A percentile compares a stretch with the other conserved stretches of the same genome.
phyloP scores from a whole-genome alignment of 2,329 filamentous ascomycete species.

The Calonectria hawksworthii region DNA sequence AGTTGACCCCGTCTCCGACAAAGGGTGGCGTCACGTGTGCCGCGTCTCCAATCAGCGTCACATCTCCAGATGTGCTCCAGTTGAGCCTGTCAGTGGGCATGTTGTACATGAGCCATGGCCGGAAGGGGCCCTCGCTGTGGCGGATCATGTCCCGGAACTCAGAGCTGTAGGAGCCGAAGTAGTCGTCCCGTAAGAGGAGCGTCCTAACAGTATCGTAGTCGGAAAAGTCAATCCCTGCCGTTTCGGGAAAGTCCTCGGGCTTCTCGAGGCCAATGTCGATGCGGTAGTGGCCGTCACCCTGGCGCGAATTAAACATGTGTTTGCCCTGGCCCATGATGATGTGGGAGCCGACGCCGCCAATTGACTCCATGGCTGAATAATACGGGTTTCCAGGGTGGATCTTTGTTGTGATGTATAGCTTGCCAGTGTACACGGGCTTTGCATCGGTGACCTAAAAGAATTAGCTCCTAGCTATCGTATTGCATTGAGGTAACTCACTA shows the following conservation, averaged over 20 bases:
- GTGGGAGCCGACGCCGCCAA: not conserved
- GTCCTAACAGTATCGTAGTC: not conserved
- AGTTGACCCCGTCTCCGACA: not conserved
- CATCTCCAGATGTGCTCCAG: not conserved
- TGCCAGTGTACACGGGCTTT: not conserved
- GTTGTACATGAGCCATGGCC: not conserved
- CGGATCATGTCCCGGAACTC: not conserved
- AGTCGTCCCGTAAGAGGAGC: not conserved
- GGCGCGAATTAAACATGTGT: conserved; percentile 1
- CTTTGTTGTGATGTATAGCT: not conserved
- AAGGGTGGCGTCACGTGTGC: not conserved
- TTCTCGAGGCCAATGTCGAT: not conserved
- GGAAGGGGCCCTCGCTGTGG: not conserved
- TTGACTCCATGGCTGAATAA: not conserved
- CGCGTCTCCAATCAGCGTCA: not conserved
- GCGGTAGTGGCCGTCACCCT: not conserved
- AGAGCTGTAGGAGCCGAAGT: not conserved
- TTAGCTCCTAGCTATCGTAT: not conserved
- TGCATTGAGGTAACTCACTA: not conserved
- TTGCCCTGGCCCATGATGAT: conserved; percentile 4
- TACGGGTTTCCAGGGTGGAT: not conserved
- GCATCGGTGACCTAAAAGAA: not conserved
- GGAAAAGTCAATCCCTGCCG: not conserved
- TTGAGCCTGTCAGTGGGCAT: not conserved
- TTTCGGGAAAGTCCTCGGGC: not conserved